Evolutionary conservation across 139 green algal genomes (phyloP).

Genomic region (Pleodorina starrii): DNA sequence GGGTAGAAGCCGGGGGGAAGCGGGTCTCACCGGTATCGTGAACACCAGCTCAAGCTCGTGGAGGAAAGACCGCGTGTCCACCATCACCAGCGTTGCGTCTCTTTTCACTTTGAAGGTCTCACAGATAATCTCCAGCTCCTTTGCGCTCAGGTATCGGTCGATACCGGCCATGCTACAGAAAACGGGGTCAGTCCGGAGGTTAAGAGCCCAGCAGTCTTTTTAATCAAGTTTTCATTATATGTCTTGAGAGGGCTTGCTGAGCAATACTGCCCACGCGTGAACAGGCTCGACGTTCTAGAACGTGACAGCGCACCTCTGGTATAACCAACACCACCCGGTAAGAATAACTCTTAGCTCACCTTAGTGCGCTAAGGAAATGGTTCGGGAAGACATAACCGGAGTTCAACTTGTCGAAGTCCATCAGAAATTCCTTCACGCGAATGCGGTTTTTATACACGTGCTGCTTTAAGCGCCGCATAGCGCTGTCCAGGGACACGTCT

Average conservation of each 20-base stretch:
- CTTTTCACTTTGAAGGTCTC: slow-evolving; percentile 61
- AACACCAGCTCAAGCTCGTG: slow-evolving; percentile 80
- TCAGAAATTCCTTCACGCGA: slow-evolving; percentile 75
- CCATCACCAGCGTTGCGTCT: slow-evolving; percentile 47
- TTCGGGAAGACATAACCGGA: slow-evolving; percentile 76
- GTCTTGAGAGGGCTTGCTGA: no score
- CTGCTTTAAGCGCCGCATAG: slow-evolving; percentile 72
- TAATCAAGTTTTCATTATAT: no score
- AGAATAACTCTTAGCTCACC: not conserved
- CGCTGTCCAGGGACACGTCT: slow-evolving; percentile 48
- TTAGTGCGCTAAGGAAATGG: slow-evolving; percentile 75
- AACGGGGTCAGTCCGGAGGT: no score
- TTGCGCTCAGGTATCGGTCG: slow-evolving; percentile 66
- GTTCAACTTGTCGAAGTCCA: slow-evolving; percentile 84
- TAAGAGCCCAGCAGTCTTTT: no score
- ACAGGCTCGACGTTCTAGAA: no score
- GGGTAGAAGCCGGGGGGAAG: no score
- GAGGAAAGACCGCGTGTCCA: slow-evolving; percentile 71
- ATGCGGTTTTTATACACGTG: slow-evolving; percentile 81
- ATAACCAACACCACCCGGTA: no score
- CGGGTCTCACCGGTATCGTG: slow-evolving; percentile 64
- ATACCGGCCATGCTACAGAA: slow-evolving; percentile 66
- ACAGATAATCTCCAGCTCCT: slow-evolving; percentile 70
- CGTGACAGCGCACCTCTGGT: no score
- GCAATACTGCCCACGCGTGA: no score